Evolutionary conservation across 1,284 basidiomycete species (phyloP).

Genomic region (Sporisorium sorghi): DNA sequence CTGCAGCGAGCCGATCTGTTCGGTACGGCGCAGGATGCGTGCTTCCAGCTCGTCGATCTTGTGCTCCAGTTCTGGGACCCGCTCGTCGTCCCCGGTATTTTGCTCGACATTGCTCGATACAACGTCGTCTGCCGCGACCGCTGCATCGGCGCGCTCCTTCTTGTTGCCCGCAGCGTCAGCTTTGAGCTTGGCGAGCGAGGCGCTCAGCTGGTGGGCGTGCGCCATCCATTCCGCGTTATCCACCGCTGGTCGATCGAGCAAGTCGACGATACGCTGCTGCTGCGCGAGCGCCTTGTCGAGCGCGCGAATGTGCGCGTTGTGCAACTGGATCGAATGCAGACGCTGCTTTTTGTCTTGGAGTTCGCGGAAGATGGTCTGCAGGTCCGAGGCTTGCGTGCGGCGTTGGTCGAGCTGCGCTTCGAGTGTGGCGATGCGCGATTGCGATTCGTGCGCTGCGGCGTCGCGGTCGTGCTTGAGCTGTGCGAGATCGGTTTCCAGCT

Average conservation of each 20-base stretch:
- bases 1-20: conserved; percentile 53
- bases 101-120: no score
- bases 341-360: conserved; percentile 27
- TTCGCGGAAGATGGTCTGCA: conserved; percentile 16
- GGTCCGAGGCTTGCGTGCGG: background rate
- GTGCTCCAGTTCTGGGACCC: background rate
- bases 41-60: conserved; percentile 30
- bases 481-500: conserved; percentile 9
- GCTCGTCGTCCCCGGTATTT: background rate
- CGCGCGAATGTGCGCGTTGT: conserved; percentile 5
- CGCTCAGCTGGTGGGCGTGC: conserved; percentile 8
- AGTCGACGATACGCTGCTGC: conserved; percentile 26
- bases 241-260: conserved; percentile 4
- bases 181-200: conserved; percentile 8
- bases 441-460: background rate
- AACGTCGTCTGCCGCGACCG: background rate
- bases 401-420: conserved; percentile 7
- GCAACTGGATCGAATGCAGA: conserved; percentile 25
- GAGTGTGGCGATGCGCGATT: background rate
- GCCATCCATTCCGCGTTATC: conserved; percentile 8
- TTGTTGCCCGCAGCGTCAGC: background rate
- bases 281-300: conserved; percentile 12
- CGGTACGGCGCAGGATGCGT: conserved; percentile 41
- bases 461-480: background rate
- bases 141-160: background rate